Base-by-base conservation (phyloP, 257 asterid species). In the Coffea eugenioides region DNA sequence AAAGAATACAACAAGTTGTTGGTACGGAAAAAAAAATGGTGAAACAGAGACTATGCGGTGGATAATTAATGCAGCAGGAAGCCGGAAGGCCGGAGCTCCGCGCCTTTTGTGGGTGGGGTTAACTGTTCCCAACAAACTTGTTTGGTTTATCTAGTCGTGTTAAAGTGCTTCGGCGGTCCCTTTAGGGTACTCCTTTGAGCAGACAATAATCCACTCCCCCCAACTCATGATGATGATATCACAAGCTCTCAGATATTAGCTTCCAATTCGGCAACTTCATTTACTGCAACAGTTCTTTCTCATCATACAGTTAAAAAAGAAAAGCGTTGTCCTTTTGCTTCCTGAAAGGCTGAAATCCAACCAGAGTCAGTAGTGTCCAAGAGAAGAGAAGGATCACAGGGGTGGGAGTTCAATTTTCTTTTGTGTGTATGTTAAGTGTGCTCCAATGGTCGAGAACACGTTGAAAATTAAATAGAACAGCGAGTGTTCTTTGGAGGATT, bases 111-210 rank as follows among this genome's bases (percentile, higher is more conserved):
- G 21, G 52, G 75, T 77, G 74, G 74, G 48, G 48, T 16, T 27
- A n/a, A 66, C 73, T 59, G 59, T 59, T 75, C 4, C 76, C 25
- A 25, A 49, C 76, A 12, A 18, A 49, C 20, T 12, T 31, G 65
- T 34, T 31, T 51, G 65, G 75, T 69, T 69, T 39, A 31, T 68
- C 62, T 39, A 21, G 39, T 78, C 75, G 75, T 34, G 68, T 77
- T 51, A 41, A 59, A 59, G 71, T 61, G 71, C 79, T 73, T 7
- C 66, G 18, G 48, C 49, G 79, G 71, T 61, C 79, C 71, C 70
- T 21, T 41, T 43, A 12, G 3, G 77, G 41, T 21, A 1, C 48
- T 75, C 57, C 57, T 2, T 12, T 10, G 23, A 7, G 41, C 43
- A 23, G 78, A 74, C 48, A 31, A 54, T 25, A 54, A 49, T 48